Evolutionary conservation across 805 yeast species (phyloP).

Genomic region (Lachancea mirantina): DNA sequence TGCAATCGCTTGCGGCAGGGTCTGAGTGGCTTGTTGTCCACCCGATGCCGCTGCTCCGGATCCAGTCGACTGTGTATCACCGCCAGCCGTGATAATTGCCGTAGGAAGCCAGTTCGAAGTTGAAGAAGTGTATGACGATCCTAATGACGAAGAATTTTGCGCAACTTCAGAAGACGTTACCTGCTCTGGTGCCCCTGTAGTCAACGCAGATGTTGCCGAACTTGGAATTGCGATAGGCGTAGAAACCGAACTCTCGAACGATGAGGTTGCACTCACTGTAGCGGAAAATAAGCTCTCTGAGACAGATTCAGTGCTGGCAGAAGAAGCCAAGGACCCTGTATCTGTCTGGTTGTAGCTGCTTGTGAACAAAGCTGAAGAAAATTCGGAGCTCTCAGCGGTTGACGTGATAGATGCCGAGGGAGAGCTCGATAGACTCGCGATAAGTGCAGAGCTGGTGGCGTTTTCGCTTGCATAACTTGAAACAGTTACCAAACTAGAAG

Average conservation of each 20-base stretch:
- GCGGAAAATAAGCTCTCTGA: slow-evolving; percentile 2
- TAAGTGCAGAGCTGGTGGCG: no score
- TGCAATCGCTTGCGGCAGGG: slow-evolving; percentile 36
- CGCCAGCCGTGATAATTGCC: slow-evolving; percentile 62
- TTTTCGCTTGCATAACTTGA: no score
- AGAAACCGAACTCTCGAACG: slow-evolving; percentile 10
- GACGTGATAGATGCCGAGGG: no score
- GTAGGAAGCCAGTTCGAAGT: slow-evolving; percentile 57
- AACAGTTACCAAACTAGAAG: no score
- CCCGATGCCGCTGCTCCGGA: slow-evolving; percentile 37
- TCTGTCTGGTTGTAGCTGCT: no score
- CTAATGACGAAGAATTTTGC: slow-evolving; percentile 1
- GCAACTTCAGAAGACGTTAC: background rate
- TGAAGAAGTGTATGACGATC: slow-evolving; percentile 7
- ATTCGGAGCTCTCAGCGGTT: no score
- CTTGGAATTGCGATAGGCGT: slow-evolving; percentile 8
- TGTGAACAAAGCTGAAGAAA: no score
- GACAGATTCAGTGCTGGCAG: slow-evolving; percentile 10
- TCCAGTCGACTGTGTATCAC: slow-evolving; percentile 12
- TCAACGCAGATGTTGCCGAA: slow-evolving; percentile 7
- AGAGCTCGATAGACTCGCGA: no score
- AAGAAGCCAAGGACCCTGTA: slow-evolving; percentile 17
- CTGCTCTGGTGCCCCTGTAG: background rate
- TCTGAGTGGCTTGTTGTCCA: slow-evolving; percentile 35
- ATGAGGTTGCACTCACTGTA: slow-evolving; percentile 9